Base-by-base conservation (phyloP, 306 rosid genomes). In the Quercus suber region DNA sequence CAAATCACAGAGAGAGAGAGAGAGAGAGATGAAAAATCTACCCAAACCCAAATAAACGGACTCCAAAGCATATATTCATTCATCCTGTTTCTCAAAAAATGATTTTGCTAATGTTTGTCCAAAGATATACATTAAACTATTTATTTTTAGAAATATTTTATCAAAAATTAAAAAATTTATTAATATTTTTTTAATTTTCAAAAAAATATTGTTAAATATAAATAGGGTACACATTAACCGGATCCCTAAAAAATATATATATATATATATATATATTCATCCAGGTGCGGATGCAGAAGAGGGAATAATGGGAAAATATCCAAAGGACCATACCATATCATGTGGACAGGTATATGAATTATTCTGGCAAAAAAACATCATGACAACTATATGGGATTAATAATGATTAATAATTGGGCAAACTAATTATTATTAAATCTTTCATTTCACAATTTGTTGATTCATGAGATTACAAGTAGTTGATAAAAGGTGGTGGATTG, bases 341-440 rank as follows among this genome's bases (percentile, higher is more conserved):
- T 63, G 78, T 72, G 81, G 51, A 58, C 23, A 25, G 74, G 15
- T 52, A 2, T 45, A 81, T 75, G 73, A 76, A 65, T 59, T 55
- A 15, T 9, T 28, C 37, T 37, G 60, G 27, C 75, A 27, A 61
- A 57, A 67, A 49, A 10, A 43, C 69, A 13, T 23, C 49, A 21
- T 73, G 75, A 65, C 25, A 14, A 43, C 57, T 19, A 69, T 11
- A 58, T 37, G 60, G 45, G 27, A 30, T 58, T 4, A 12, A 43
- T 3, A 13, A 73, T 37, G 49, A 41, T 41, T 41, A 41, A 49
- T 49, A 49, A 3, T 49, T 49, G 53, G 53, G 17, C 1, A 41
- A 41, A 41, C 45, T 41, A 41, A 41, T 41, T 41, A 7, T 41
- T 8, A 41, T 41, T 37, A 41, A 41, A 8, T 7, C 0, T 37